Evolutionary conservation across 108 stramenopile genomes (phyloP).

Genomic region (Skeletonema costatum): DNA sequence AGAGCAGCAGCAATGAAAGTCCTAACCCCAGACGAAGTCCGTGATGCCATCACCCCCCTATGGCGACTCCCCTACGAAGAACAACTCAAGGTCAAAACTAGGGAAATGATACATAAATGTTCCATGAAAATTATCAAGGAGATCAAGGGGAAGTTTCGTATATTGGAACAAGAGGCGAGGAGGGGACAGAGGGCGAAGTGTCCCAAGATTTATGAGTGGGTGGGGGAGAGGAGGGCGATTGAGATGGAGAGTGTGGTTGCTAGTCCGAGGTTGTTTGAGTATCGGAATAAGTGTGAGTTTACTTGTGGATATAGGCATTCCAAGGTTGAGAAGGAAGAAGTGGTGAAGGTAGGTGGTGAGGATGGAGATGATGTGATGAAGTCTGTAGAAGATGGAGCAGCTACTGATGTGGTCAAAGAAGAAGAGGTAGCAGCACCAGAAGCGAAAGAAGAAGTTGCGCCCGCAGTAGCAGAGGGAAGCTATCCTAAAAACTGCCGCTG

Average conservation of each 20-base stretch:
- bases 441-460: background rate
- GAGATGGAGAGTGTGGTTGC: conserved; percentile 51
- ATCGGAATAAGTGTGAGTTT: conserved; percentile 93
- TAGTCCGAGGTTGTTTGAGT: conserved; percentile 55
- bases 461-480: background rate
- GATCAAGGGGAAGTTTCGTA: conserved; percentile 62
- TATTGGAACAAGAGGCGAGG: conserved; percentile 54
- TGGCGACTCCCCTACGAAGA: conserved; percentile 58
- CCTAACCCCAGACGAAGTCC: conserved; percentile 56
- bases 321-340: conserved; percentile 15
- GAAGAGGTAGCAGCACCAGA: background rate
- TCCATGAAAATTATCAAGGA: conserved; percentile 65
- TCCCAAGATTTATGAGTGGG: conserved; percentile 53
- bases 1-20: conserved; percentile 6
- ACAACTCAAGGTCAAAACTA: conserved; percentile 61
- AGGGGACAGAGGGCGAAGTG: conserved; percentile 39
- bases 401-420: background rate
- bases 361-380: conserved; percentile 1
- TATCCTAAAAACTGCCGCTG: conserved; percentile 51
- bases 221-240: conserved; percentile 52
- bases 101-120: conserved; percentile 69
- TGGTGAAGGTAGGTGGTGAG: conserved; percentile 10
- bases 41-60: conserved; percentile 62
- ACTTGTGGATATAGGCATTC: conserved; percentile 70
- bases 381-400: background rate